Conservation (phyloP, 306 rosid species). For the Cucurbita maxima region DNA sequence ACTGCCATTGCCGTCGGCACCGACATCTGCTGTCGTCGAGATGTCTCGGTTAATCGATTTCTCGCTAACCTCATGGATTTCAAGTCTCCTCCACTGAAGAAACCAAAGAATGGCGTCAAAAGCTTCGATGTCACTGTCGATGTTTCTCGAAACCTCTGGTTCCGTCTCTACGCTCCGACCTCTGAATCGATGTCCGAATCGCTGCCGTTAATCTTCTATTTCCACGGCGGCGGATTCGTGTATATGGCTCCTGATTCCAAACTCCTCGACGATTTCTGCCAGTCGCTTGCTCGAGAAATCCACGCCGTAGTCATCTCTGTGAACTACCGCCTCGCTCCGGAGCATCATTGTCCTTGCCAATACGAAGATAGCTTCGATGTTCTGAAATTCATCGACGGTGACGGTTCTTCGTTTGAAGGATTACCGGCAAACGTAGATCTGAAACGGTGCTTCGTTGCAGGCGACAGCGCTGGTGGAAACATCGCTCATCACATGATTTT, state of each 20-base stretch:
- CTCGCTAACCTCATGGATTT: background rate
- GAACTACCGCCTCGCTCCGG: background rate
- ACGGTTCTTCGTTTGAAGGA: background rate
- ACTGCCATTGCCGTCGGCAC: conserved; percentile 9
- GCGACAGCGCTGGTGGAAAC: conserved; percentile 3
- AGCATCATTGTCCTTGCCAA: background rate
- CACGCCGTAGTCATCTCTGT: background rate
- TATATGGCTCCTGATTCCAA: background rate
- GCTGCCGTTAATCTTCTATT: background rate
- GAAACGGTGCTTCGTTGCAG: background rate
- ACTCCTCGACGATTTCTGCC: background rate
- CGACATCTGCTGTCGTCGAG: conserved; percentile 7
- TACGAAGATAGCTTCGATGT: conserved; percentile 1
- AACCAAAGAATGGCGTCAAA: background rate
- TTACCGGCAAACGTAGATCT: background rate
- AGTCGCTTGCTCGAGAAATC: background rate
- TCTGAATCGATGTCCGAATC: background rate
- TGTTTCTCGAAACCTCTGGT: background rate
- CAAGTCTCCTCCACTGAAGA: background rate
- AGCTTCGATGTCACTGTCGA: background rate
- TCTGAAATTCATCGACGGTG: background rate
- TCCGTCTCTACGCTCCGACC: background rate
- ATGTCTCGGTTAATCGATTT: background rate
- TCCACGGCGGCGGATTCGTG: background rate
- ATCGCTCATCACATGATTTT: background rate